Evolutionary conservation across 1,284 basidiomycete genomes (phyloP).

Genomic region (Cronartium ribicola): DNA sequence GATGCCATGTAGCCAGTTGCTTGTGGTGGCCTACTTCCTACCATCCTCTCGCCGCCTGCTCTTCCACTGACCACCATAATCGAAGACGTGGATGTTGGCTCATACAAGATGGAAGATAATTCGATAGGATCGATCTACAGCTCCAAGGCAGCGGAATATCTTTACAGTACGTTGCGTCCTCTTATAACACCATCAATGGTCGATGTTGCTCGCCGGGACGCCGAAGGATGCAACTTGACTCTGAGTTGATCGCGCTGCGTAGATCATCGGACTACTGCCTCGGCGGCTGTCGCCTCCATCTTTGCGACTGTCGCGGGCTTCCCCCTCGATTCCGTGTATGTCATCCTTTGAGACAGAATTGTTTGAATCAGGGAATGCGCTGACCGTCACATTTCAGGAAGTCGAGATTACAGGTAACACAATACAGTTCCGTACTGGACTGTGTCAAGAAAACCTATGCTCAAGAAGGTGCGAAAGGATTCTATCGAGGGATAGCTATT

Average conservation of each 20-base stretch:
- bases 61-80: too few species aligned
- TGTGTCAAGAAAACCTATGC: constrained; percentile 39
- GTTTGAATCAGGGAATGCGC: too few species aligned
- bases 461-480: constrained; percentile 36
- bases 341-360: too few species aligned
- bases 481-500: constrained; percentile 42
- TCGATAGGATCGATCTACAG: not conserved
- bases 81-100: not conserved
- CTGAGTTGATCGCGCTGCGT: not conserved
- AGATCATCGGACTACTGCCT: constrained; percentile 36
- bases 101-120: constrained; percentile 6
- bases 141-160: not conserved
- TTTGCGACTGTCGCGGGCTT: constrained; percentile 36
- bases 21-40: too few species aligned
- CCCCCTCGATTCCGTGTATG: constrained; percentile 32
- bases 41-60: too few species aligned
- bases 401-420: constrained; percentile 37
- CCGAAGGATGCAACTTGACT: too few species aligned
- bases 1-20: too few species aligned
- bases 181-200: not conserved
- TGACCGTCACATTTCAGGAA: not conserved
- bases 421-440: constrained; percentile 34
- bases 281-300: constrained; percentile 38
- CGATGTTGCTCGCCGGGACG: too few species aligned
- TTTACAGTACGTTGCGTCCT: not conserved